Percentiles rank a stretch among this genome's conserved stretches.
Evolutionary conservation across 1,284 basidiomycete genomes (phyloP).

Genomic region (Vanrija sp.): DNA sequence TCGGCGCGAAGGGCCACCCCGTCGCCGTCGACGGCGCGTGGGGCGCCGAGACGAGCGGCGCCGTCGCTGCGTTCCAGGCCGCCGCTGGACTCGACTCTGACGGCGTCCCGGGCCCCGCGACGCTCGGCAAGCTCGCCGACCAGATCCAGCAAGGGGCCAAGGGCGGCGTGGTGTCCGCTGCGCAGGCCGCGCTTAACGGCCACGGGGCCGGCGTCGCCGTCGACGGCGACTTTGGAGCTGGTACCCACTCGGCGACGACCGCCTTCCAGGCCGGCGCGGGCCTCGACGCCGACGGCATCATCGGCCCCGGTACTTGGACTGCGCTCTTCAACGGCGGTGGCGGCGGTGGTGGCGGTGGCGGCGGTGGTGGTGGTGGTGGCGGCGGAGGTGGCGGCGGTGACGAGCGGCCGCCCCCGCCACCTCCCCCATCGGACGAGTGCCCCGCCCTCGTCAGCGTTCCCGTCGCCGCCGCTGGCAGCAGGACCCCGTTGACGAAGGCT

Average conservation of each 20-base stretch:
- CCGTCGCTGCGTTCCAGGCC: constrained; percentile 1
- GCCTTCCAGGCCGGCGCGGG: not conserved
- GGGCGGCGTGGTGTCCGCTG: not conserved
- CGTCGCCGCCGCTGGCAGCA: too few relatives aligned
- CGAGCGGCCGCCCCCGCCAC: too few relatives aligned
- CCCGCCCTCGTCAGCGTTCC: too few relatives aligned
- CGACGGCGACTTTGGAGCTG: constrained; percentile 8
- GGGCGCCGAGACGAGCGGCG: not conserved
- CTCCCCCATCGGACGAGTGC: too few relatives aligned
- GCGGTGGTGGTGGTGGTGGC: too few relatives aligned
- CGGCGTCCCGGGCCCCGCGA: constrained; percentile 1
- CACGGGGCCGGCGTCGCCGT: not conserved
- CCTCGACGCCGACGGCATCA: not conserved
- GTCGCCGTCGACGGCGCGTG: constrained; percentile 3
- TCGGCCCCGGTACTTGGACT: constrained; percentile 4
- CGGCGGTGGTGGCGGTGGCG: not conserved
- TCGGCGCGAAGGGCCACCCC: not conserved
- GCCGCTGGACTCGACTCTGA: not conserved
- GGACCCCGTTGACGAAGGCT: too few relatives aligned
- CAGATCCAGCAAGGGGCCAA: not conserved
- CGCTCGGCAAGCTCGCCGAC: constrained; percentile 5
- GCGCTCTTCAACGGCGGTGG: not conserved
- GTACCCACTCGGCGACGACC: not conserved
- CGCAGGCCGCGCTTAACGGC: not conserved
- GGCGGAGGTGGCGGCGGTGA: too few relatives aligned